These are phyloP conservation scores for Cercospora nicotianae DNA, from an alignment of 2,329 filamentous ascomycete species.

Conservation along the genomic window DNA sequence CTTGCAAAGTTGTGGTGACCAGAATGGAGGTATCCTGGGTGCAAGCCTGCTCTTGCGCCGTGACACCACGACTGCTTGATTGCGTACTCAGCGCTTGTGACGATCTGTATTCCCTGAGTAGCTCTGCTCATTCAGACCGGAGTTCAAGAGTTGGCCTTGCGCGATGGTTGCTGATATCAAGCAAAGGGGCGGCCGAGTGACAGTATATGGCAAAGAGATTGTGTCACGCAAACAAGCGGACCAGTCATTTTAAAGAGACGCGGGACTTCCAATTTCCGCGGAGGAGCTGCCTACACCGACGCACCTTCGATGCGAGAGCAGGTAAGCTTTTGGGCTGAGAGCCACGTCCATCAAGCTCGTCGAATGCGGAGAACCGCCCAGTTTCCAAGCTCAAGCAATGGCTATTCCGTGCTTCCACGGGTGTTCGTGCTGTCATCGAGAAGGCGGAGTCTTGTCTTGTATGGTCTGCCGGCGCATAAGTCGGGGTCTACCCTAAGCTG, in stretches of 20 bases:
- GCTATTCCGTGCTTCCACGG: not conserved
- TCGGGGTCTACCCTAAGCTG: no score
- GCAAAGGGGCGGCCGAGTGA: not conserved
- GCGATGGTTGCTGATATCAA: not conserved
- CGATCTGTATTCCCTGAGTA: not conserved
- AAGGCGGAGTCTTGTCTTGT: not conserved
- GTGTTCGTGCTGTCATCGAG: no score
- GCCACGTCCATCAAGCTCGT: no score
- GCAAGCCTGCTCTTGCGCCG: not conserved
- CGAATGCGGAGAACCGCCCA: no score
- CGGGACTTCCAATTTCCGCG: not conserved
- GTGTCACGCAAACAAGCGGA: not conserved
- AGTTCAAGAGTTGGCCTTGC: not conserved
- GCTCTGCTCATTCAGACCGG: not conserved
- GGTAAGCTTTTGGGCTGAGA: no score
- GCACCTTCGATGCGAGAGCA: no score
- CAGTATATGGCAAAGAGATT: not conserved
- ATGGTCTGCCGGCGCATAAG: not conserved
- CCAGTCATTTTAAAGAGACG: not conserved
- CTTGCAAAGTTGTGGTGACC: not conserved
- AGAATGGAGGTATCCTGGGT: not conserved
- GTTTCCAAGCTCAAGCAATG: no score
- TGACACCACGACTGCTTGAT: not conserved
- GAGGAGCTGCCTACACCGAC: not conserved
- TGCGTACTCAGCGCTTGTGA: not conserved